A percentile compares a stretch with the other conserved stretches of the same genome.
Evolutionary conservation across 257 asterid genomes (phyloP).

Genomic region (Forsythia suspensa): DNA sequence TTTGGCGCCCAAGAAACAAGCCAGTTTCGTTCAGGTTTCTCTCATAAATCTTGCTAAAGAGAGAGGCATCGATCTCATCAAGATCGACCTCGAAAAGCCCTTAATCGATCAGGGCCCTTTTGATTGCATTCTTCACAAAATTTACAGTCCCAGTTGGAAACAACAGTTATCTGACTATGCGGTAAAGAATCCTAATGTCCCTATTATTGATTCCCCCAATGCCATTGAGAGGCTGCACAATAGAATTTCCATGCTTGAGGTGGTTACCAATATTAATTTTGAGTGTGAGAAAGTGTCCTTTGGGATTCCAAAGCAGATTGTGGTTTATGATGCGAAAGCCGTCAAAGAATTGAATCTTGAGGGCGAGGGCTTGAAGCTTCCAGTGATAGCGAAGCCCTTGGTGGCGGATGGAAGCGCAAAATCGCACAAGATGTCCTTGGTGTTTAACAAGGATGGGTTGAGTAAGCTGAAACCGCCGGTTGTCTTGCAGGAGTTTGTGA

Average conservation of each 20-base stretch:
- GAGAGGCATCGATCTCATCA: conserved; percentile 62
- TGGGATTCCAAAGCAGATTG: conserved; percentile 66
- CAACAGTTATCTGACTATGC: conserved; percentile 51
- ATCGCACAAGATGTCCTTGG: conserved; percentile 70
- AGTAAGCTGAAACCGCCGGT: conserved; percentile 66
- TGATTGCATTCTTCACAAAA: conserved; percentile 68
- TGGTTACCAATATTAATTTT: conserved; percentile 42
- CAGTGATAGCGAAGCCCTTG: conserved; percentile 70
- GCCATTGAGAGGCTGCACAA: conserved; percentile 68
- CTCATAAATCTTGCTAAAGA: conserved; percentile 53
- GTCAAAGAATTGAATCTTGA: conserved; percentile 41
- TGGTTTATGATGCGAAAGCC: conserved; percentile 42
- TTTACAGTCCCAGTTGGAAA: conserved; percentile 65
- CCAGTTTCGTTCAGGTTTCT: conserved; percentile 63
- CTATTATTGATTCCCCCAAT: conserved; percentile 60
- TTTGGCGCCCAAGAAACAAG: conserved; percentile 71
- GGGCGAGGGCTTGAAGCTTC: conserved; percentile 53
- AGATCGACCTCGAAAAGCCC: conserved; percentile 55
- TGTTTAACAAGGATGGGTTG: conserved; percentile 58
- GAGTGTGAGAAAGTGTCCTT: conserved; percentile 41
- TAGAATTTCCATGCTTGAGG: conserved; percentile 73
- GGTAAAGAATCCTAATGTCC: conserved; percentile 39
- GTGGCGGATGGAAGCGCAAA: conserved; percentile 81
- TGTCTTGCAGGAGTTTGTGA: conserved; percentile 74
- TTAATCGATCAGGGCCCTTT: conserved; percentile 69